Percentiles rank a stretch among this genome's conserved stretches.
Evolutionary conservation across 352 stramenopile species (phyloP).

Genomic region (Pythium grandisporangium): DNA sequence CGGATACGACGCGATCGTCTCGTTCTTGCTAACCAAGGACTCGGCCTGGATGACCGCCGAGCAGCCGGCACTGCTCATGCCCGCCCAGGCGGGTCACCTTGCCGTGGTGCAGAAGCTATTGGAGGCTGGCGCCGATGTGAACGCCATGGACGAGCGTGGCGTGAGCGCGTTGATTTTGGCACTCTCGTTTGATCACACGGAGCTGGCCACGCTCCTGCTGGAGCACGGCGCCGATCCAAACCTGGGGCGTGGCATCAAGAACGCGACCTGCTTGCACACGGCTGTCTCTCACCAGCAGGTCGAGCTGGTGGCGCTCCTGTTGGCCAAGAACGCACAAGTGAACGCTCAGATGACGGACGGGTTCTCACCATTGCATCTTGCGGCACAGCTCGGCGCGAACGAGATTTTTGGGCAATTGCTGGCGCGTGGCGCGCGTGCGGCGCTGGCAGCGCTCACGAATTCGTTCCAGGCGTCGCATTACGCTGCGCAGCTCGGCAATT

Average conservation of each 20-base stretch:
- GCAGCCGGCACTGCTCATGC: slow-evolving; percentile 15
- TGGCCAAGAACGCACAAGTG: slow-evolving; percentile 11
- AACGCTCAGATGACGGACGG: slow-evolving; percentile 18
- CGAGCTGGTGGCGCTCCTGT: slow-evolving; percentile 11
- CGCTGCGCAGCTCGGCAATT: slow-evolving; percentile 12
- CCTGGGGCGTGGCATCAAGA: slow-evolving; percentile 11
- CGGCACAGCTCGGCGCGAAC: slow-evolving; percentile 9
- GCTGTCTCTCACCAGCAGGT: slow-evolving; percentile 15
- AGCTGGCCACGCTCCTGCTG: slow-evolving; percentile 10
- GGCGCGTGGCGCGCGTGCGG: slow-evolving; percentile 9
- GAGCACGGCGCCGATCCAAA: slow-evolving; percentile 17
- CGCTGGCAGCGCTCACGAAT: slow-evolving; percentile 9
- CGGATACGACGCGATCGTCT: slow-evolving; percentile 12
- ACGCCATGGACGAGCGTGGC: slow-evolving; percentile 43
- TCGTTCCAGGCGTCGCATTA: slow-evolving; percentile 14
- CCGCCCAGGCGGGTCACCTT: slow-evolving; percentile 11
- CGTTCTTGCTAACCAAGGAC: slow-evolving; percentile 12
- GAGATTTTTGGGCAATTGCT: slow-evolving; percentile 13
- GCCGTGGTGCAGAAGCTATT: slow-evolving; percentile 20
- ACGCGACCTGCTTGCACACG: slow-evolving; percentile 15
- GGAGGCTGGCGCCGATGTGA: slow-evolving; percentile 32
- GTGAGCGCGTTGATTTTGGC: slow-evolving; percentile 37
- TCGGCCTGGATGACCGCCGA: slow-evolving; percentile 11
- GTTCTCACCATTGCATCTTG: slow-evolving; percentile 16
- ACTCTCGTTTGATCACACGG: slow-evolving; percentile 12